Evolutionary conservation across 2,329 filamentous ascomycete genomes (phyloP).

Genomic region (Verticillium klebahnii): DNA sequence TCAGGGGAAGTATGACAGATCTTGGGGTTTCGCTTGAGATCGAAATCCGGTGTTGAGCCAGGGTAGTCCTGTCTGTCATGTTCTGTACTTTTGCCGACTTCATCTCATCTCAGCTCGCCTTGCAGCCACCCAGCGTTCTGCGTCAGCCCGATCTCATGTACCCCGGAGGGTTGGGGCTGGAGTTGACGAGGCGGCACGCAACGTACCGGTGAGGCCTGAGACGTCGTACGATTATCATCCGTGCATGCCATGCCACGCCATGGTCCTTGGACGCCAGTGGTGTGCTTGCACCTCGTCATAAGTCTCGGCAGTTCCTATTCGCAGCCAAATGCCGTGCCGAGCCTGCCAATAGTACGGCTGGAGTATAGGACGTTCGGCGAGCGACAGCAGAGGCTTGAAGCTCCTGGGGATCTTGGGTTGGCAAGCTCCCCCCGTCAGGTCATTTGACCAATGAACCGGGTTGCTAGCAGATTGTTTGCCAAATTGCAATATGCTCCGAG

Average conservation of each 20-base stretch:
- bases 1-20: neutral
- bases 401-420: neutral
- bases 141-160: neutral
- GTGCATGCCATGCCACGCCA: neutral
- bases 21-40: neutral
- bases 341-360: neutral
- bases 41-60: neutral
- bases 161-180: neutral
- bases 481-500: neutral
- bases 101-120: neutral
- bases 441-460: neutral
- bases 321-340: neutral
- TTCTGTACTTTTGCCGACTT: neutral
- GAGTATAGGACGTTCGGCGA: neutral
- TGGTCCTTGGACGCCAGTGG: neutral
- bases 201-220: neutral
- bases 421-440: neutral
- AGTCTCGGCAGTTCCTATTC: neutral
- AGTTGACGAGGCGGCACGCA: neutral
- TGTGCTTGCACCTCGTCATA: neutral
- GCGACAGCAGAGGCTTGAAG: neutral
- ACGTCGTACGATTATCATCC: conserved; percentile 3
- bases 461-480: neutral
- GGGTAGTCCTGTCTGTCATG: neutral
- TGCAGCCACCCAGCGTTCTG: neutral